A percentile compares a stretch with the other conserved stretches of the same genome.
phyloP scores from a whole-genome alignment of 345 rosid species.

The Brassica rapa region DNA sequence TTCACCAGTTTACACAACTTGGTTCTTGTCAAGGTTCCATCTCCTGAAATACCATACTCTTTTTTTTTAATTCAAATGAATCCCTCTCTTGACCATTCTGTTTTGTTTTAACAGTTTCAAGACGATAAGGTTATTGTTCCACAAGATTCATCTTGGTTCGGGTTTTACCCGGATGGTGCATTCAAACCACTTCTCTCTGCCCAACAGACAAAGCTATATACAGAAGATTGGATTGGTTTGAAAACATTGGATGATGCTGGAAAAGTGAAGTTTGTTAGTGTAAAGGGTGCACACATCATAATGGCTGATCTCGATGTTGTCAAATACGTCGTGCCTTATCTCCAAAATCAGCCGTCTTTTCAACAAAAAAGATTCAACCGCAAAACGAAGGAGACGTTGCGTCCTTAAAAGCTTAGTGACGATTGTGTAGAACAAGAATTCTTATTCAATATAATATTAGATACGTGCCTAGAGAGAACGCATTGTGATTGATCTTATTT shows the following conservation, averaged over 20 bases:
- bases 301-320: slow-evolving; percentile 53
- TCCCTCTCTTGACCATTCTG: not conserved
- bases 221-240: slow-evolving; percentile 77
- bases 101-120: slow-evolving; percentile 53
- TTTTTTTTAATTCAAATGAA: not conserved
- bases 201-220: slow-evolving; percentile 59
- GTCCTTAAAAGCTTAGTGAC: slow-evolving; percentile 7
- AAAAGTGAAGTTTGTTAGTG: slow-evolving; percentile 64
- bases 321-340: slow-evolving; percentile 62
- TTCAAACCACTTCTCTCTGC: slow-evolving; percentile 56
- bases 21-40: slow-evolving; percentile 77
- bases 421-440: slow-evolving; percentile 24
- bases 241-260: slow-evolving; percentile 67
- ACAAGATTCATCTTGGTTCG: slow-evolving; percentile 85
- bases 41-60: not conserved
- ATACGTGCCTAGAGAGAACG: too few species aligned
- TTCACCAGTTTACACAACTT: slow-evolving; percentile 73
- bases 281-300: slow-evolving; percentile 56
- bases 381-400: slow-evolving; percentile 20
- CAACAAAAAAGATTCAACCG: slow-evolving; percentile 24
- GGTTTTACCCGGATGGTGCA: slow-evolving; percentile 74
- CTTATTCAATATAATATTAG: not conserved
- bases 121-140: slow-evolving; percentile 77
- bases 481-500: too few species aligned
- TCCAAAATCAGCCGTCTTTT: slow-evolving; percentile 42